Conservation (phyloP, 306 rosid species). For the Sindora glabra region DNA sequence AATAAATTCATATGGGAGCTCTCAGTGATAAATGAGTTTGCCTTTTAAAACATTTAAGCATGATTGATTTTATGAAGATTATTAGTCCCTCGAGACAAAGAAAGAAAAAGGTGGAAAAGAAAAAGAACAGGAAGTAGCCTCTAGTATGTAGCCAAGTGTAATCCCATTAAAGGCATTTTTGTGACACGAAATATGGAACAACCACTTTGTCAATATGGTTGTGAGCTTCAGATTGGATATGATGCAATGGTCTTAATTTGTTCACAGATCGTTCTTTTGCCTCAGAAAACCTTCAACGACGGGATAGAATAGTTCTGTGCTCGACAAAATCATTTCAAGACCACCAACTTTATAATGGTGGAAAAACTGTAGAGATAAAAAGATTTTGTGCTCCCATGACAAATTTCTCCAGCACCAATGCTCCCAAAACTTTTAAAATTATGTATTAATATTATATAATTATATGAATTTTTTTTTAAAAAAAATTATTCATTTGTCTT, state of each 20-base stretch:
- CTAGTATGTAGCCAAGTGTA: background rate
- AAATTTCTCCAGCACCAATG: too few species aligned
- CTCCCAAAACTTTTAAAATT: too few species aligned
- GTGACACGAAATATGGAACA: conserved; percentile 25
- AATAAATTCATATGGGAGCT: too few species aligned
- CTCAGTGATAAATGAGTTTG: too few species aligned
- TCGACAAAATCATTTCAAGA: conserved; percentile 59
- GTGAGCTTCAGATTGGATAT: background rate
- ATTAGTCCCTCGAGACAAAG: too few species aligned
- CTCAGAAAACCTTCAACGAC: conserved; percentile 26
- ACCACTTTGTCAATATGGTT: conserved; percentile 38
- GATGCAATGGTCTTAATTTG: conserved; percentile 3
- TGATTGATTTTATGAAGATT: too few species aligned
- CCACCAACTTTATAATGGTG: conserved; percentile 18
- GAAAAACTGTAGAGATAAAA: conserved; percentile 19
- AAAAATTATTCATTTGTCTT: too few species aligned
- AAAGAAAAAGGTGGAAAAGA: background rate
- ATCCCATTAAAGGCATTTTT: background rate
- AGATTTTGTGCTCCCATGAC: conserved; percentile 11
- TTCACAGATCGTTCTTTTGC: conserved; percentile 14
- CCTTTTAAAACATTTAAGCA: too few species aligned
- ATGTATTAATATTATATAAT: too few species aligned
- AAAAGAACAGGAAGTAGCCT: background rate
- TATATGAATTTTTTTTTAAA: too few species aligned
- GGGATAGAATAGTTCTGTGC: conserved; percentile 32